Evolutionary conservation across 225 moss, liverwort and hornwort genomes (phyloP).

Genomic region (Bryoerythrophyllum caledonicum): DNA sequence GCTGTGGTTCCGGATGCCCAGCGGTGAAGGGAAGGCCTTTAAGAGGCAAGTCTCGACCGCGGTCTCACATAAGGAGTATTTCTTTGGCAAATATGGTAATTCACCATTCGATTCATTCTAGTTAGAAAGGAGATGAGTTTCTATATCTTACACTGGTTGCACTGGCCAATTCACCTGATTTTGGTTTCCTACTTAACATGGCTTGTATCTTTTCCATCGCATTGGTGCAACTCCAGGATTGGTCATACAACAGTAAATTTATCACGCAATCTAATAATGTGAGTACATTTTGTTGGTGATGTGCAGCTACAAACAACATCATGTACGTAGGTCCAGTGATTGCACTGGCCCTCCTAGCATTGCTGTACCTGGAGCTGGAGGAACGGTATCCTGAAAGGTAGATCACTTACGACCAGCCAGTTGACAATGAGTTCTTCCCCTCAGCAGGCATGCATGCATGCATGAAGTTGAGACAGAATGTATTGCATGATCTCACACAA

Average conservation of each 20-base stretch:
- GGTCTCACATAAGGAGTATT: neutral
- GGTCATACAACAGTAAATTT: too few species aligned
- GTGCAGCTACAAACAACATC: slow-evolving; percentile 41
- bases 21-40: slow-evolving; percentile 1
- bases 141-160: neutral
- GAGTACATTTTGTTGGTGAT: neutral
- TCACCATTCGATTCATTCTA: too few species aligned
- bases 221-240: too few species aligned
- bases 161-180: too few species aligned
- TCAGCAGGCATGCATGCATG: neutral
- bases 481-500: neutral
- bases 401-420: too few species aligned
- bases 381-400: slow-evolving; percentile 40
- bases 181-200: too few species aligned
- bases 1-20: slow-evolving; percentile 33
- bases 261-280: too few species aligned
- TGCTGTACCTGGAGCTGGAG: slow-evolving; percentile 48
- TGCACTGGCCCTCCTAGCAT: slow-evolving; percentile 39
- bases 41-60: neutral
- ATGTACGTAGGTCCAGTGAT: slow-evolving; percentile 34
- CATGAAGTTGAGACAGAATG: neutral
- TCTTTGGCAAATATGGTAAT: slow-evolving; percentile 39
- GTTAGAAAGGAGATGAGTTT: neutral
- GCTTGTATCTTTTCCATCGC: too few species aligned
- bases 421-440: too few species aligned